Evolutionary conservation across 257 asterid species (phyloP).

Genomic region (Ballota nigra): DNA sequence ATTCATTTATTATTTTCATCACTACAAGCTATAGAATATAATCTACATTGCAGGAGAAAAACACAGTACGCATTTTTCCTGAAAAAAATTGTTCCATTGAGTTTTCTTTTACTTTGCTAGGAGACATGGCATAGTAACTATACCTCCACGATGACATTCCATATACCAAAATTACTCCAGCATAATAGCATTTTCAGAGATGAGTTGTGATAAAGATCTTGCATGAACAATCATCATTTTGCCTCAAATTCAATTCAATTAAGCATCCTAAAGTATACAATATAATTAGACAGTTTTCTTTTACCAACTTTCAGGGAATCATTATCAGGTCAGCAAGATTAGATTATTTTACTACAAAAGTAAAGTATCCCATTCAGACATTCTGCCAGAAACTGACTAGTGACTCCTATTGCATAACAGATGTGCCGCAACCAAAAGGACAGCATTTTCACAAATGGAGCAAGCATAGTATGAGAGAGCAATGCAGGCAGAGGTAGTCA

Average conservation of each 20-base stretch:
- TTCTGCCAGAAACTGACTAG: background rate
- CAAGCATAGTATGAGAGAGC: background rate
- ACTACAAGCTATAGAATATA: background rate
- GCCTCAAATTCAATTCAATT: background rate
- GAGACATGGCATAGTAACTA: background rate
- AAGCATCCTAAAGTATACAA: background rate
- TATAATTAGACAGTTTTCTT: background rate
- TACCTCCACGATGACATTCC: background rate
- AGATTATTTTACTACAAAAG: background rate
- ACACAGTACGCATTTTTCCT: background rate
- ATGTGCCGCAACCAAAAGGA: background rate
- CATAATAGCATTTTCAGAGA: slow-evolving; percentile 1
- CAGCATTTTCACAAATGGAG: background rate
- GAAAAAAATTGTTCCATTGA: background rate
- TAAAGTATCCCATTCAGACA: background rate
- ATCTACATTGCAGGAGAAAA: background rate
- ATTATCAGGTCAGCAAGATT: background rate
- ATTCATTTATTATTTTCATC: background rate
- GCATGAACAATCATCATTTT: background rate
- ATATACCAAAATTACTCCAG: background rate
- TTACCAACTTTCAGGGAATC: background rate
- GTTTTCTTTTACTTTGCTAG: background rate
- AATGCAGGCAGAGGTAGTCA: slow-evolving; percentile 11
- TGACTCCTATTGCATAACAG: background rate
- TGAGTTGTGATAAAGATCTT: background rate